Base-by-base conservation (phyloP, 495 filamentous ascomycete species). In the Terfezia boudieri region DNA sequence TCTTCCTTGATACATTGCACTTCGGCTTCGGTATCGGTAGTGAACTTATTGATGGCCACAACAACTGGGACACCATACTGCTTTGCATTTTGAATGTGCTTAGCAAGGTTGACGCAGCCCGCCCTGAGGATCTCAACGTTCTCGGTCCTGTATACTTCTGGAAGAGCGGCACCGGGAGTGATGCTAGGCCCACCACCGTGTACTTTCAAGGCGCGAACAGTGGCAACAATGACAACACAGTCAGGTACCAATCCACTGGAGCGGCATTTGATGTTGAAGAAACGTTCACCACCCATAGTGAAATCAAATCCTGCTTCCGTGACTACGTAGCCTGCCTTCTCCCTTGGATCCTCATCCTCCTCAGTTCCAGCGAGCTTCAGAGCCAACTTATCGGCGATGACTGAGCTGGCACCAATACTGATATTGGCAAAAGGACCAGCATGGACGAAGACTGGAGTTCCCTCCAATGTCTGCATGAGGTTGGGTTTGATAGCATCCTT, bases 201-300 rank as follows among this genome's bases (percentile, higher is more conserved):
- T 14, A 94, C 87, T 73, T 98, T 98, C 52, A 98, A 72, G 3
- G 90, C 90, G 59, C 90, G 81, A 49, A 96, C 84, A 2, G 90
- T 98, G 50, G 90, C 88, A 23, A 98, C 90, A 53, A 98, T 81
- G 37, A 98, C 84, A 14, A 94, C 88, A 4, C 84, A 81, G 63
- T 98, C 90, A 8, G 90, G 90, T 1, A 83, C 79, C 41, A 98
- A 75, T 17, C 90, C 90, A 14, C 86, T 94, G 36, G 86, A 86
- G 49, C 90, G 81, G 72, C 90, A 96, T 75, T 98, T 98, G 71
- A 98, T 96, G 71, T 98, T 95, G 79, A 98, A 95, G 75, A 98
- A 98, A 35, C 90, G 82, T 74, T 98, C 90, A 53, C 90, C 90
- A 56, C 90, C 90, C 90, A 98, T 98, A 52, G 90, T 95, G 70